These are phyloP conservation scores for Blastobotrys raffinosifermentans DNA, from an alignment of 1,139 yeast genomes.

Conservation along the genomic window DNA sequence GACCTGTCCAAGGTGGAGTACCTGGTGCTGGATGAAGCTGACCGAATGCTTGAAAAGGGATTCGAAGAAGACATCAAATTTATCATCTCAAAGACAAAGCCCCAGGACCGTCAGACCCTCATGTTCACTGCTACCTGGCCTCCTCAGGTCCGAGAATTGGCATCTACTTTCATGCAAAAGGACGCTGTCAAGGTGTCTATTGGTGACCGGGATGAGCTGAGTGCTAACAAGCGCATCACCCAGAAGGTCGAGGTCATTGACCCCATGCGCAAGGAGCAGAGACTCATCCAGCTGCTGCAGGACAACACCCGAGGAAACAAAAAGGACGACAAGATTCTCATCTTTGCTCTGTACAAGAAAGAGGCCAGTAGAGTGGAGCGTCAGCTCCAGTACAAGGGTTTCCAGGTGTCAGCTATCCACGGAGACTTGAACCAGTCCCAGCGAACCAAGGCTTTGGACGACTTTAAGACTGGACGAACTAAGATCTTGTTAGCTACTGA, in stretches of 20 bases:
- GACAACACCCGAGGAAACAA: constrained; percentile 67
- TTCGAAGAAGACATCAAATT: constrained; percentile 92
- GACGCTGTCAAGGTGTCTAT: constrained; percentile 81
- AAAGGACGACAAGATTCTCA: constrained; percentile 68
- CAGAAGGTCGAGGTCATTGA: constrained; percentile 92
- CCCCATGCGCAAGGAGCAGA: constrained; percentile 74
- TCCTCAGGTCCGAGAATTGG: constrained; percentile 87
- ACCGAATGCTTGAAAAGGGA: constrained; percentile 95
- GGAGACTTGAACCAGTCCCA: constrained; percentile 93
- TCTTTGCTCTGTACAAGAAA: constrained; percentile 92
- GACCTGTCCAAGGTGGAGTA: constrained; percentile 64
- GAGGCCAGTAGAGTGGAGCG: constrained; percentile 92
- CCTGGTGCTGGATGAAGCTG: constrained; percentile 94
- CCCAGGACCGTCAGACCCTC: constrained; percentile 61
- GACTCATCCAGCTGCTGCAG: constrained; percentile 61
- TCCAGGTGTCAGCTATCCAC: constrained; percentile 84
- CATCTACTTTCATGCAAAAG: constrained; percentile 69
- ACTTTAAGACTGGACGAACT: constrained; percentile 76
- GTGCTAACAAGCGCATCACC: constrained; percentile 89
- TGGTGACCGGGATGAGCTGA: constrained; percentile 89
- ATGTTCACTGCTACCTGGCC: constrained; percentile 94
- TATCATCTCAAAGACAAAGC: constrained; percentile 55
- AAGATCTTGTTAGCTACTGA: constrained; percentile 88
- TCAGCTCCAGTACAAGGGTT: constrained; percentile 65
- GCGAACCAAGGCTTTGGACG: constrained; percentile 79